Conservation (phyloP, 2,329 filamentous ascomycete species). For the Aspergillus fumigatus region DNA sequence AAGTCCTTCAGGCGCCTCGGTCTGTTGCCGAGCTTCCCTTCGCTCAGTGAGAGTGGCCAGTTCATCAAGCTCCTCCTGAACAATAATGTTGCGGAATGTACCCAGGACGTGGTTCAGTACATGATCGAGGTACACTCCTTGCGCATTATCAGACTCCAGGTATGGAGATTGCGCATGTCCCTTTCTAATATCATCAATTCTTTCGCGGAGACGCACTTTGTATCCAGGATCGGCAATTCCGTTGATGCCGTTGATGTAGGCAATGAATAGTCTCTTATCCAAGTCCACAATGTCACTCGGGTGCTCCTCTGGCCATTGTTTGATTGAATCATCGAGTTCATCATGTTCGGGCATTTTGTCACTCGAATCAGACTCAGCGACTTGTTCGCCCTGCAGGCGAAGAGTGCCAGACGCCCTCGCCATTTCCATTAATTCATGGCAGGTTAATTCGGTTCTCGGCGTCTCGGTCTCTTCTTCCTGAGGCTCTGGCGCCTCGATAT, state of each 20-base stretch:
- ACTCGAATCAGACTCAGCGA: slow-evolving; percentile 14
- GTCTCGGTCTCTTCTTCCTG: slow-evolving; percentile 20
- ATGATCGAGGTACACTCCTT: slow-evolving; percentile 33
- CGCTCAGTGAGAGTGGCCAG: slow-evolving; percentile 26
- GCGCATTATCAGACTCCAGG: slow-evolving; percentile 27
- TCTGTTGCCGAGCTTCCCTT: slow-evolving; percentile 12
- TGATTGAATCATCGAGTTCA: slow-evolving; percentile 15
- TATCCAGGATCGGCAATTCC: slow-evolving; percentile 32
- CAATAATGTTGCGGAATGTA: slow-evolving; percentile 37
- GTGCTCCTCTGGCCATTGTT: slow-evolving; percentile 31
- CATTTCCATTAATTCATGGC: slow-evolving; percentile 38
- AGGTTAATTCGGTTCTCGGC: slow-evolving; percentile 29
- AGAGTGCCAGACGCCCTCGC: slow-evolving; percentile 23
- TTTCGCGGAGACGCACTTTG: slow-evolving; percentile 28
- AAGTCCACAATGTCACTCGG: slow-evolving; percentile 34
- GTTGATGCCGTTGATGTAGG: slow-evolving; percentile 41
- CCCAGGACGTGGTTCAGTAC: slow-evolving; percentile 37
- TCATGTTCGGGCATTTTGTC: slow-evolving; percentile 13
- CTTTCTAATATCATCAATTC: slow-evolving; percentile 30
- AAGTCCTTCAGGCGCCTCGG: slow-evolving; percentile 6
- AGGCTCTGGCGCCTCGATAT: slow-evolving; percentile 28
- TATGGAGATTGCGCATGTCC: slow-evolving; percentile 30
- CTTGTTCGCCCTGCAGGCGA: slow-evolving; percentile 15
- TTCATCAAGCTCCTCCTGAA: slow-evolving; percentile 32
- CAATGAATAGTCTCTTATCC: slow-evolving; percentile 36